Conservation (phyloP, 2,329 filamentous ascomycete species). For the Emergomyces pasteurianus region DNA sequence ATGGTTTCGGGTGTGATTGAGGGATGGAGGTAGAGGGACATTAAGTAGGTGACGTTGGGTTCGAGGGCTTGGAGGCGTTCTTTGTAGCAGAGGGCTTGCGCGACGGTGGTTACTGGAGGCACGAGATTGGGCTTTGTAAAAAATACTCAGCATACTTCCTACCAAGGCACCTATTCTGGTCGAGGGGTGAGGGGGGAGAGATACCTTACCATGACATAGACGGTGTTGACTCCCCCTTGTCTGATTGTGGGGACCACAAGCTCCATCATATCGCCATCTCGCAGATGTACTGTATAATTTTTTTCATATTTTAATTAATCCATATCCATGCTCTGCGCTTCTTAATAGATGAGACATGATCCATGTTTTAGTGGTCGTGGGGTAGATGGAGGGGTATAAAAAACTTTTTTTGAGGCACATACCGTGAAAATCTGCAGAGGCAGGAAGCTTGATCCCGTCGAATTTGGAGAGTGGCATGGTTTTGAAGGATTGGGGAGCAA, state of each 20-base stretch:
- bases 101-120: conserved; percentile 50
- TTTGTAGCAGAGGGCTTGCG: conserved; percentile 55
- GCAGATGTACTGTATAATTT: conserved; percentile 46
- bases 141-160: conserved; percentile 1
- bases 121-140: conserved; percentile 49
- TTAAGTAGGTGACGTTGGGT: conserved; percentile 54
- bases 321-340: not conserved
- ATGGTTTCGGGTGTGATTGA: conserved; percentile 58
- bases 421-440: conserved; percentile 54
- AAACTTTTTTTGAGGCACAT: conserved; percentile 12
- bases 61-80: conserved; percentile 48
- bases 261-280: conserved; percentile 53
- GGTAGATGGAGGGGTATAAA: conserved; percentile 8
- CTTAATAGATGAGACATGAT: not conserved
- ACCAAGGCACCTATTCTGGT: not conserved
- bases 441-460: conserved; percentile 41
- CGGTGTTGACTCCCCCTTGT: conserved; percentile 54
- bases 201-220: conserved; percentile 39
- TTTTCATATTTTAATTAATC: not conserved
- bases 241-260: conserved; percentile 43
- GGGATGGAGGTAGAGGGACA: conserved; percentile 59
- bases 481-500: not conserved
- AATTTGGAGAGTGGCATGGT: conserved; percentile 24
- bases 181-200: not conserved
- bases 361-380: conserved; percentile 1